Evolutionary conservation across 2,329 filamentous ascomycete species (phyloP).

Genomic region (Talaromyces sp.): DNA sequence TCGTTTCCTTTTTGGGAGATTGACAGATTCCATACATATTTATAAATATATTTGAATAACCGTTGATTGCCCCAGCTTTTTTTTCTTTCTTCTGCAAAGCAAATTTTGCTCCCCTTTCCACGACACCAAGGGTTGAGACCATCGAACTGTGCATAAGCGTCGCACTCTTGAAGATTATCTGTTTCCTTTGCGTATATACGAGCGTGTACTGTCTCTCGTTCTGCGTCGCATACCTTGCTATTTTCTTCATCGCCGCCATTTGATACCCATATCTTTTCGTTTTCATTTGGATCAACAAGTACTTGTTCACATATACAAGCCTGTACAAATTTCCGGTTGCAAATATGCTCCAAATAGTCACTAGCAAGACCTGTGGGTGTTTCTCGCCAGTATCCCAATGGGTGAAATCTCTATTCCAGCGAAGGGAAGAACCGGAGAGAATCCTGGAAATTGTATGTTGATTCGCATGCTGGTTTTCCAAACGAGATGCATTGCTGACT

Average conservation of each 20-base stretch:
- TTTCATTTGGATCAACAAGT: background rate
- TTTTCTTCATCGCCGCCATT: background rate
- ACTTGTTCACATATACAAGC: background rate
- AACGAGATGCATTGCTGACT: slow-evolving; percentile 9
- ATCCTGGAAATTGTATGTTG: slow-evolving; percentile 30
- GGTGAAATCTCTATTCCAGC: slow-evolving; percentile 27
- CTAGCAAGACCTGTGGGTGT: slow-evolving; percentile 19
- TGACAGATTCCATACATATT: background rate
- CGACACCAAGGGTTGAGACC: background rate
- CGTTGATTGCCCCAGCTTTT: background rate
- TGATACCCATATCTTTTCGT: background rate
- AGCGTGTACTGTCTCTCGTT: slow-evolving; percentile 7
- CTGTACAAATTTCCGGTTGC: background rate
- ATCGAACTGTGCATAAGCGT: background rate
- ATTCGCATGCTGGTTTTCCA: background rate
- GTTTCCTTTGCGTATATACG: background rate
- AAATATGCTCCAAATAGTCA: background rate
- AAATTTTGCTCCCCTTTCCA: background rate
- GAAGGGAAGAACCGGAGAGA: slow-evolving; percentile 17
- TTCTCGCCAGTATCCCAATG: slow-evolving; percentile 30
- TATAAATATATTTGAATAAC: background rate
- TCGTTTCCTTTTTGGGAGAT: background rate
- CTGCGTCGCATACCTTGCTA: background rate
- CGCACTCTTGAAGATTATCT: background rate
- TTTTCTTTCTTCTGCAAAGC: background rate